Evolutionary conservation across 1,139 yeast genomes (phyloP).

Genomic region (Candida smagusa): DNA sequence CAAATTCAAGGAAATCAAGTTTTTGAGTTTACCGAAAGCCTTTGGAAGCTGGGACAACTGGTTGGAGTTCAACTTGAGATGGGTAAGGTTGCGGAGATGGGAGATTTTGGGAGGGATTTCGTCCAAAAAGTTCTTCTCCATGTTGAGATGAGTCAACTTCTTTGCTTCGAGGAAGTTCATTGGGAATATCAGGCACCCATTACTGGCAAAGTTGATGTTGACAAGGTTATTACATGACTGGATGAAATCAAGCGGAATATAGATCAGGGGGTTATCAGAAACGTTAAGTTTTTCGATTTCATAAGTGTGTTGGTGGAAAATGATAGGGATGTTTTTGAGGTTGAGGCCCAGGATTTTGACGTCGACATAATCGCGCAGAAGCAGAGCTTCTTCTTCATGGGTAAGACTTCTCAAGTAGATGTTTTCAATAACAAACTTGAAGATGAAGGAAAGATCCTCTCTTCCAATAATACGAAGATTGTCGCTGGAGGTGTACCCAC

Average conservation of each 20-base stretch:
- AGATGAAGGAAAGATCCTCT: conserved; percentile 81
- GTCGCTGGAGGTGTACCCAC: conserved; percentile 80
- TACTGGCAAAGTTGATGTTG: conserved; percentile 64
- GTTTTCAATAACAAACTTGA: conserved; percentile 78
- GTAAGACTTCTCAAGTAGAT: conserved; percentile 67
- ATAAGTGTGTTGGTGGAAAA: conserved; percentile 75
- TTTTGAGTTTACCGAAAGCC: conserved; percentile 52
- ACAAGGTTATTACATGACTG: conserved; percentile 75
- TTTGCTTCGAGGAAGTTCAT: conserved; percentile 66
- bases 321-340: conserved; percentile 79
- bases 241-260: conserved; percentile 79
- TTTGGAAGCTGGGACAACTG: conserved; percentile 66
- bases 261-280: conserved; percentile 82
- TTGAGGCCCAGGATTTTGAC: conserved; percentile 75
- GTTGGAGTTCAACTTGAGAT: conserved; percentile 67
- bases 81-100: conserved; percentile 51
- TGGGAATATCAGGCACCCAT: conserved; percentile 76
- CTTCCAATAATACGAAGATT: conserved; percentile 77
- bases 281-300: conserved; percentile 83
- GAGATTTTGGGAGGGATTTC: conserved; percentile 58
- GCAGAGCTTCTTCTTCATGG: conserved; percentile 60
- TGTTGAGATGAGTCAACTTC: conserved; percentile 64
- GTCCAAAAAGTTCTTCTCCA: conserved; percentile 75
- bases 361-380: conserved; percentile 66
- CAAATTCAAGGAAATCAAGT: conserved; percentile 62